A percentile compares a stretch with the other conserved stretches of the same genome.
Conservation (phyloP, 805 yeast species). For the Kodamaea laetipori region DNA sequence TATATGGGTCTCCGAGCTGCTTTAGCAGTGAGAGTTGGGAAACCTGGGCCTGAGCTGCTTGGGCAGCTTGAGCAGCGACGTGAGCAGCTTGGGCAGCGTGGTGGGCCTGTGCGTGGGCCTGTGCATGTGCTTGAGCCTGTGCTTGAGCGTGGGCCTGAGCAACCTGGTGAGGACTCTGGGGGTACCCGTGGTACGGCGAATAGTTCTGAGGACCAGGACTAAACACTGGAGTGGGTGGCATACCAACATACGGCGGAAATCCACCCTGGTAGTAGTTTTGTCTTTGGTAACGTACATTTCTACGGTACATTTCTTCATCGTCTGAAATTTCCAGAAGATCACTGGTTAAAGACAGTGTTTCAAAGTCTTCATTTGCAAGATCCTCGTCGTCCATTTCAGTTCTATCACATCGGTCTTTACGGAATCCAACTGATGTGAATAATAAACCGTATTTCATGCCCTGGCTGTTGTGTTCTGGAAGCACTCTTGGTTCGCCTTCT, state of each 20-base stretch:
- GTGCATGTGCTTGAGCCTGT: constrained; percentile 4
- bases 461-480: constrained; percentile 18
- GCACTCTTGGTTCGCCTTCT: background rate
- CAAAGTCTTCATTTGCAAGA: background rate
- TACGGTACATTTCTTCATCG: constrained; percentile 1
- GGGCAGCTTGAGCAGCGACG: constrained; percentile 11
- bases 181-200: background rate
- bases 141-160: constrained; percentile 6
- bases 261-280: constrained; percentile 1
- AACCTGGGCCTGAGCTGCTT: constrained; percentile 8
- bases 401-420: constrained; percentile 42
- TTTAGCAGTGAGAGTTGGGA: constrained; percentile 4
- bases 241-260: constrained; percentile 1
- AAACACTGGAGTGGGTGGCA: constrained; percentile 7
- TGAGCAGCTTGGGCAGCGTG: constrained; percentile 9
- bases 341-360: background rate
- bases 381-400: constrained; percentile 15
- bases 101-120: constrained; percentile 7
- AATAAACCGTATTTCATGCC: constrained; percentile 16
- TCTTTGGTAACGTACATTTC: background rate
- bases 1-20: constrained; percentile 21
- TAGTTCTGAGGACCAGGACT: constrained; percentile 1
- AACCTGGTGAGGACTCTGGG: constrained; percentile 2
- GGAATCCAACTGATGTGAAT: constrained; percentile 26
- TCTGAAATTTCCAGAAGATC: constrained; percentile 8